Evolutionary conservation across 169 alveolate species (phyloP).

Genomic region (Plasmodium coatneyi): DNA sequence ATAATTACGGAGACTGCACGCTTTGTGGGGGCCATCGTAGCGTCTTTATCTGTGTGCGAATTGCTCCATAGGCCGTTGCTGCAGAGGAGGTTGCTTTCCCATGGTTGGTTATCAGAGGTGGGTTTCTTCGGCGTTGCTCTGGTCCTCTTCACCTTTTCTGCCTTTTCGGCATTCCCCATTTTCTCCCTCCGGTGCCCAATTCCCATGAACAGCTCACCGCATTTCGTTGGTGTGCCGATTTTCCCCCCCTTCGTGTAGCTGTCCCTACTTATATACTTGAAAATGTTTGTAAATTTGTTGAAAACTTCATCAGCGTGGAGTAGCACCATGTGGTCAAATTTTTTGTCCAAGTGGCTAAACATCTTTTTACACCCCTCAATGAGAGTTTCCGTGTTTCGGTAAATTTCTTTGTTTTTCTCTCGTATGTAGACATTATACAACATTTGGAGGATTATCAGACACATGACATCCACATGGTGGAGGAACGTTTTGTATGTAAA

Average conservation of each 20-base stretch:
- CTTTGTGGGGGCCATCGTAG: background rate
- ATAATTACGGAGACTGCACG: background rate
- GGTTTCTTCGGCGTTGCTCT: background rate
- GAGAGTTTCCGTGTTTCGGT: slow-evolving; percentile 54
- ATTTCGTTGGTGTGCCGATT: background rate
- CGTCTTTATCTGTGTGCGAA: background rate
- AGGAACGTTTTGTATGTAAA: slow-evolving; percentile 33
- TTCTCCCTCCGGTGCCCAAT: background rate
- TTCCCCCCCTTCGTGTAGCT: background rate
- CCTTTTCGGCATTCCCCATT: background rate
- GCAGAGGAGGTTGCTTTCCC: background rate
- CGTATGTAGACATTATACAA: slow-evolving; percentile 41
- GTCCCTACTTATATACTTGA: slow-evolving; percentile 56
- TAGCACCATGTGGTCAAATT: slow-evolving; percentile 35
- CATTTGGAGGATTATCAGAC: slow-evolving; percentile 40
- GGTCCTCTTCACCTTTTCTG: background rate
- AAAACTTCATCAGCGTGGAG: slow-evolving; percentile 45
- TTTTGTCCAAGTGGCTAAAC: slow-evolving; percentile 10
- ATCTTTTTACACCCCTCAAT: slow-evolving; percentile 59
- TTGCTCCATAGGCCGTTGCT: background rate
- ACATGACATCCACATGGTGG: slow-evolving; percentile 54
- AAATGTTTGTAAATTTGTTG: slow-evolving; percentile 66
- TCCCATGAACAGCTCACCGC: background rate
- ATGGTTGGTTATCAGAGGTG: background rate
- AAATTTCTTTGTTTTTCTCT: slow-evolving; percentile 71